Evolutionary conservation across 176 grass and related monocot genomes (phyloP).

Genomic region (Tillandsia leiboldiana): DNA sequence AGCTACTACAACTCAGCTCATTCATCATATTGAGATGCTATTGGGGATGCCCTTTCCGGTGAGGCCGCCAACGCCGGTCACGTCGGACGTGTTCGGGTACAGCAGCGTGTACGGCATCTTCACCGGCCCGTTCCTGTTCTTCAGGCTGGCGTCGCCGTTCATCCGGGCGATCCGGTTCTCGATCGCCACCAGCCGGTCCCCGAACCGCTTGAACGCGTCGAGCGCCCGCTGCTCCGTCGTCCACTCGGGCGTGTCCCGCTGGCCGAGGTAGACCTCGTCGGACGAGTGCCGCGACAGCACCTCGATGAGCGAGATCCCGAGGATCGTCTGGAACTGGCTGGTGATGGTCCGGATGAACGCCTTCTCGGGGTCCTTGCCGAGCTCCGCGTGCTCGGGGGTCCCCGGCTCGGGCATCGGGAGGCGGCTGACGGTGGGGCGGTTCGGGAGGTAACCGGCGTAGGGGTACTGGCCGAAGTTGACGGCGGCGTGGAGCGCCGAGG

Average conservation of each 20-base stretch:
- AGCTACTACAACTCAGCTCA: too few relatives aligned
- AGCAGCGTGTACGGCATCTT: constrained; percentile 64
- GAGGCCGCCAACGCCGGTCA: constrained; percentile 25
- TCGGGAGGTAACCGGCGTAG: constrained; percentile 68
- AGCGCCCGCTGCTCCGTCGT: constrained; percentile 38
- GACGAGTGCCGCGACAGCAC: constrained; percentile 61
- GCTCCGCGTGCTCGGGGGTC: constrained; percentile 30
- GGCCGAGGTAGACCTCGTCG: constrained; percentile 69
- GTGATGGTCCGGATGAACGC: constrained; percentile 65
- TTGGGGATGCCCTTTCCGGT: constrained; percentile 63
- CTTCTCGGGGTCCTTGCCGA: constrained; percentile 36
- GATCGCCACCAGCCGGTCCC: constrained; percentile 31
- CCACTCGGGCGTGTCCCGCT: constrained; percentile 61
- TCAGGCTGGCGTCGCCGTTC: constrained; percentile 29
- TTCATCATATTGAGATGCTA: constrained; percentile 60
- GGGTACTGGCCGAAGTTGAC: constrained; percentile 90
- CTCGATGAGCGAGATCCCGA: constrained; percentile 66
- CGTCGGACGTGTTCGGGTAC: constrained; percentile 68
- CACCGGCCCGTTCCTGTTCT: constrained; percentile 47
- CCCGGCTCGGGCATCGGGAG: constrained; percentile 50
- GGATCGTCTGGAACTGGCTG: constrained; percentile 72
- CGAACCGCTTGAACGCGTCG: constrained; percentile 41
- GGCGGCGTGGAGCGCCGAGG: constrained; percentile 75
- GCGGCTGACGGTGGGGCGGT: constrained; percentile 65
- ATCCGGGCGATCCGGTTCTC: constrained; percentile 31